A percentile compares a stretch with the other conserved stretches of the same genome.
phyloP scores from a whole-genome alignment of 2,329 filamentous ascomycete species.

The Fusarium agapanthi region DNA sequence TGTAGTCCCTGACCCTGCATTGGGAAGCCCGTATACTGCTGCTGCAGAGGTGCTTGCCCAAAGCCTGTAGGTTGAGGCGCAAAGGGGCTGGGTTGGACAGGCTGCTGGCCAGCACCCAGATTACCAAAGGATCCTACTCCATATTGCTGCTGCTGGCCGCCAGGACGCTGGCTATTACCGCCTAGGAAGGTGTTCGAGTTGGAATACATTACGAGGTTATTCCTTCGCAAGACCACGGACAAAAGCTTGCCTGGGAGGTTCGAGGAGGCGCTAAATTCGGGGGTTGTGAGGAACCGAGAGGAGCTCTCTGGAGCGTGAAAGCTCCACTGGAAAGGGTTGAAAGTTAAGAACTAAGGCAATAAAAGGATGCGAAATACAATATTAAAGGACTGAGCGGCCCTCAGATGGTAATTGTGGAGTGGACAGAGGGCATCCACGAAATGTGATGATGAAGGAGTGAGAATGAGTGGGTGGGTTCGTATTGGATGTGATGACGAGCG shows the following conservation, averaged over 20 bases:
- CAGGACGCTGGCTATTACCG: conserved; percentile 77
- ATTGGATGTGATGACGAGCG: conserved; percentile 28
- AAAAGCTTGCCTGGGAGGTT: conserved; percentile 24
- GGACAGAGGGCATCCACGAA: conserved; percentile 25
- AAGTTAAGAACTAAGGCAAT: conserved; percentile 13
- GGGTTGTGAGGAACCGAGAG: conserved; percentile 15
- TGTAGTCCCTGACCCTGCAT: conserved; percentile 62
- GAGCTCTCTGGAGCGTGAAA: conserved; percentile 8
- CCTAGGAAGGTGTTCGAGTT: conserved; percentile 88
- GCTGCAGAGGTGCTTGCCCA: conserved; percentile 59
- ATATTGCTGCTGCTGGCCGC: conserved; percentile 61
- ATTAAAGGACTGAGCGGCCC: conserved; percentile 25
- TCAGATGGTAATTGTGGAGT: conserved; percentile 19
- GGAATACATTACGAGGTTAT: conserved; percentile 76
- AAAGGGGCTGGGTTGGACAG: conserved; percentile 61
- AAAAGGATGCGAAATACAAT: conserved; percentile 31
- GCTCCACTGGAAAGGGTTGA: conserved; percentile 4
- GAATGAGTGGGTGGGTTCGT: conserved; percentile 23
- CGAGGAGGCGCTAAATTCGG: conserved; percentile 31
- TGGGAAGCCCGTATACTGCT: conserved; percentile 70
- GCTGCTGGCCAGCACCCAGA: conserved; percentile 53
- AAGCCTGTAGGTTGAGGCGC: conserved; percentile 69
- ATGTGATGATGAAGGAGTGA: conserved; percentile 30
- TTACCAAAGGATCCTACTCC: conserved; percentile 57
- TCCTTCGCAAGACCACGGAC: conserved; percentile 20